Conservation (phyloP, 495 filamentous ascomycete genomes). For the Talaromyces nanjingensis region DNA sequence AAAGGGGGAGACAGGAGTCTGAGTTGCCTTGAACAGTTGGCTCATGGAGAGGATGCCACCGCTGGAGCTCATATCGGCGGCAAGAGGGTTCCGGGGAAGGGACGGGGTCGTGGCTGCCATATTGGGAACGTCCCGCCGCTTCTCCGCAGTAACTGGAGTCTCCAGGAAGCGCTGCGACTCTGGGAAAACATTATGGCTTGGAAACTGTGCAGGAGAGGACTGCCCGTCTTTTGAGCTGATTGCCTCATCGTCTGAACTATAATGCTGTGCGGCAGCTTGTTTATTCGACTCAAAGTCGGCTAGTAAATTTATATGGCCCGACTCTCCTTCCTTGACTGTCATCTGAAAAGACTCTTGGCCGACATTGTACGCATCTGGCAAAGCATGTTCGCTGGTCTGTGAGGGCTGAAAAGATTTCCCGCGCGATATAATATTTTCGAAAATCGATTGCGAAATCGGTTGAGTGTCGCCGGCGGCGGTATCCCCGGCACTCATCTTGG, state of each 20-base stretch:
- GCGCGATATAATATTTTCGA: conserved; percentile 36
- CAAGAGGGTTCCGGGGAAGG: conserved; percentile 40
- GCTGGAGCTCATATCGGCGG: conserved; percentile 30
- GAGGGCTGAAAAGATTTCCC: conserved; percentile 13
- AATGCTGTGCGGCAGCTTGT: conserved; percentile 10
- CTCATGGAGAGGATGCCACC: conserved; percentile 42
- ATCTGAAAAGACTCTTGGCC: conserved; percentile 25
- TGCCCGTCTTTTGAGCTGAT: conserved; percentile 28
- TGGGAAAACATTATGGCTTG: conserved; percentile 35
- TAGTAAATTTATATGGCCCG: conserved; percentile 43
- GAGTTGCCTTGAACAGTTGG: conserved; percentile 45
- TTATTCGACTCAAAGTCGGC: conserved; percentile 29
- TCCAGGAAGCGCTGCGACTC: conserved; percentile 44
- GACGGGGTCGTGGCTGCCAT: conserved; percentile 29
- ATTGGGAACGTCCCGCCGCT: conserved; percentile 23
- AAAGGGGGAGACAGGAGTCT: conserved; percentile 46
- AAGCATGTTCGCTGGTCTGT: conserved; percentile 18
- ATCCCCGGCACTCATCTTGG: conserved; percentile 30
- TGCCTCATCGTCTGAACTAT: conserved; percentile 28
- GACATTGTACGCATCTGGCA: conserved; percentile 11
- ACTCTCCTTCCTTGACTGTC: conserved; percentile 39
- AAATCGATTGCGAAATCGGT: conserved; percentile 46
- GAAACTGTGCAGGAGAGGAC: conserved; percentile 32
- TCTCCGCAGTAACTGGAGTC: conserved; percentile 36
- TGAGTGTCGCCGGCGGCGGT: conserved; percentile 42